Conservation (phyloP, 140 eudicot genomes). For the Cichorium intybus region DNA sequence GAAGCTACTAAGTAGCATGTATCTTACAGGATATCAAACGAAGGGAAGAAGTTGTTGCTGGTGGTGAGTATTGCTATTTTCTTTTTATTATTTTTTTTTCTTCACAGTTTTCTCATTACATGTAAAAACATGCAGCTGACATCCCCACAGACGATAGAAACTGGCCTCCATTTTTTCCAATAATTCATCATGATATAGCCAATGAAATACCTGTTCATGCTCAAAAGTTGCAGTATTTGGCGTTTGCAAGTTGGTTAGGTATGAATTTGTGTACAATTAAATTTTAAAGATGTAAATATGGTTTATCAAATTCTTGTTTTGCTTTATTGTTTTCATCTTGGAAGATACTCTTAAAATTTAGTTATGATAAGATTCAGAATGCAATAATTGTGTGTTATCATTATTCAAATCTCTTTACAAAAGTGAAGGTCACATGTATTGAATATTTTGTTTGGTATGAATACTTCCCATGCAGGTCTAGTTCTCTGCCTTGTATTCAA, state of each 20-base stretch:
- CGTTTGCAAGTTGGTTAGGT: conserved; percentile 93
- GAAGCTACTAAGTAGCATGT: conserved; percentile 9
- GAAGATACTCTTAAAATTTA: no score
- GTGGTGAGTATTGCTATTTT: conserved; percentile 45
- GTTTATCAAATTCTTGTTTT: neutral
- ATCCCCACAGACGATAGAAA: conserved; percentile 74
- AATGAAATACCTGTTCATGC: conserved; percentile 98
- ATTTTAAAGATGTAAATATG: neutral
- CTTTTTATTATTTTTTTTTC: neutral
- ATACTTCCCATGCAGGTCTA: conserved; percentile 54
- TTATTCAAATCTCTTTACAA: neutral
- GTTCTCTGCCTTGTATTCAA: conserved; percentile 84
- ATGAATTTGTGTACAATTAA: no score
- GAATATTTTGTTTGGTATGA: neutral
- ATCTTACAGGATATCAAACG: conserved; percentile 74
- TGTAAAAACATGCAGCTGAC: conserved; percentile 57
- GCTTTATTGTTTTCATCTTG: no score
- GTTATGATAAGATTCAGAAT: no score
- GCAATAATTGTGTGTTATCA: no score
- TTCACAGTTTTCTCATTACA: neutral
- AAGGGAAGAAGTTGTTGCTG: conserved; percentile 83
- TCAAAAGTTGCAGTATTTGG: conserved; percentile 79
- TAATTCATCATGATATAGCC: conserved; percentile 95
- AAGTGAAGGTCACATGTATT: neutral
- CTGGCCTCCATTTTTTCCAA: conserved; percentile 97